Conservation (phyloP, 169 alveolate genomes). For the Plasmodium yoelii region DNA sequence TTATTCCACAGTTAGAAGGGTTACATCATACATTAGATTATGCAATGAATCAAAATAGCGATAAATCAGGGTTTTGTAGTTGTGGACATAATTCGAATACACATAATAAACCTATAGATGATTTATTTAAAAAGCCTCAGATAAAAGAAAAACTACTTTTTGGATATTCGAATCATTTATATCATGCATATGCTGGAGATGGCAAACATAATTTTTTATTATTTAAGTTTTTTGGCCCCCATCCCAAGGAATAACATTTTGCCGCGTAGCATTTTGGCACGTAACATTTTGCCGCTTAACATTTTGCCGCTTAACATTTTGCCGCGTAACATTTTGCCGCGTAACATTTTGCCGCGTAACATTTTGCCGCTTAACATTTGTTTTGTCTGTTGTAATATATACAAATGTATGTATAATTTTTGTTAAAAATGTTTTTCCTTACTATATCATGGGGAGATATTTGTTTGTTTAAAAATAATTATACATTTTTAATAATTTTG, state of each 20-base stretch:
- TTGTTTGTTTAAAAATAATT: no score
- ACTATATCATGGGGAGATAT: no score
- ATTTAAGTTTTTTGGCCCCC: slow-evolving; percentile 15
- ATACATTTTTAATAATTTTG: no score
- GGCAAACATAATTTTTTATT: slow-evolving; percentile 51
- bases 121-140: slow-evolving; percentile 7
- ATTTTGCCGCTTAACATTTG: no score
- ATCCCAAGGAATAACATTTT: slow-evolving; percentile 1
- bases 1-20: slow-evolving; percentile 61
- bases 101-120: neutral
- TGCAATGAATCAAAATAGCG: slow-evolving; percentile 51
- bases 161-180: slow-evolving; percentile 47
- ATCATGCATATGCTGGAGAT: slow-evolving; percentile 71
- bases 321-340: no score
- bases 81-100: slow-evolving; percentile 12
- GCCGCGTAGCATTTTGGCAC: no score
- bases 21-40: slow-evolving; percentile 59
- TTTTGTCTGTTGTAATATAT: no score
- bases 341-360: no score
- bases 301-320: no score
- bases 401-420: no score
- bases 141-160: slow-evolving; percentile 14
- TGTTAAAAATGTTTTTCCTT: no score
- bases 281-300: no score
- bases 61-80: slow-evolving; percentile 36